These are phyloP conservation scores for Sclerotinia borealis DNA, from an alignment of 2,329 filamentous ascomycete species.

Conservation along the genomic window DNA sequence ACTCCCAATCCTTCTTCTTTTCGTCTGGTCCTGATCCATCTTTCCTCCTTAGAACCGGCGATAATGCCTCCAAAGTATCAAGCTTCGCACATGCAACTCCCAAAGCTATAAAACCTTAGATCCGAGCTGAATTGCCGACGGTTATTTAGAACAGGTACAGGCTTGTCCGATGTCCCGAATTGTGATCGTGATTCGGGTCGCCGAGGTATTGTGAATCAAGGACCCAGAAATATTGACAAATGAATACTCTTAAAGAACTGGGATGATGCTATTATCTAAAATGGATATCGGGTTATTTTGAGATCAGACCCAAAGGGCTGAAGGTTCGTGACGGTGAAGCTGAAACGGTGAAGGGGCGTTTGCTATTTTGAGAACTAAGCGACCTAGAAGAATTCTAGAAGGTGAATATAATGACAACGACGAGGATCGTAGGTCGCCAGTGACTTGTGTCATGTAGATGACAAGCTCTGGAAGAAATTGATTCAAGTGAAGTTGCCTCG, in stretches of 20 bases:
- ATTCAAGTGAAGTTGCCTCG: too few species aligned
- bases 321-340: neutral
- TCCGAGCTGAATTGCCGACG: too few species aligned
- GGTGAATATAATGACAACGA: neutral
- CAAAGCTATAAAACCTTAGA: slow-evolving; percentile 42
- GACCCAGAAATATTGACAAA: neutral
- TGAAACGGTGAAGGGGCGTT: neutral
- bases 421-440: neutral
- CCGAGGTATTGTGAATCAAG: neutral
- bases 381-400: neutral
- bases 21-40: slow-evolving; percentile 28
- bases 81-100: slow-evolving; percentile 45
- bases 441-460: neutral
- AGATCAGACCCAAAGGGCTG: neutral
- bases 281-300: too few species aligned
- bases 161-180: neutral
- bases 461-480: neutral
- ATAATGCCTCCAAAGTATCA: slow-evolving; percentile 38
- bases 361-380: neutral
- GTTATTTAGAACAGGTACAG: too few species aligned
- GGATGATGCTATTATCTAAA: neutral
- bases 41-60: slow-evolving; percentile 19
- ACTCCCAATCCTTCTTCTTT: slow-evolving; percentile 34
- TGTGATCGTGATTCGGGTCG: neutral
- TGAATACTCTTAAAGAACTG: neutral